These are phyloP conservation scores for Paramecium biaurelia DNA, from an alignment of 73 alveolate species.

Conservation along the genomic window DNA sequence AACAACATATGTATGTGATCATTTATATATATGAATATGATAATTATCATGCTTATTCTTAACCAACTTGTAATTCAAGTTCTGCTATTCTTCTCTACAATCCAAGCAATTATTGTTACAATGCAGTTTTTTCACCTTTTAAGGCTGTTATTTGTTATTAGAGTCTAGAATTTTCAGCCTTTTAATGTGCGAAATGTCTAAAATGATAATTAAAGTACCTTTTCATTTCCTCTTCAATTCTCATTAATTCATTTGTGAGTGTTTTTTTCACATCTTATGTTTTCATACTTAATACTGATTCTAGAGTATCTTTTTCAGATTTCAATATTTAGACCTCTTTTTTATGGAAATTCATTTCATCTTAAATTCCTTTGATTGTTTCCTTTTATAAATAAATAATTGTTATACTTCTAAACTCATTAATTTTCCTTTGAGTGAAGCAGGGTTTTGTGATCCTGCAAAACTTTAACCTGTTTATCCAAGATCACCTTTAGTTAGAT, in stretches of 20 bases:
- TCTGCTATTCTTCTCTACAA: conserved; percentile 89
- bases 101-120: conserved; percentile 78
- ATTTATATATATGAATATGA: conserved; percentile 17
- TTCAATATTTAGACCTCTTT: conserved; percentile 87
- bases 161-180: conserved; percentile 82
- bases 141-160: conserved; percentile 82
- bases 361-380: conserved; percentile 84
- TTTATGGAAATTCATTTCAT: conserved; percentile 94
- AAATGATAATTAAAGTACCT: conserved; percentile 31
- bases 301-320: conserved; percentile 94
- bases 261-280: conserved; percentile 90
- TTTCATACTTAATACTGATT: conserved; percentile 93
- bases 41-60: background rate
- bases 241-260: conserved; percentile 78
- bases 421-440: conserved; percentile 77
- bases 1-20: conserved; percentile 7
- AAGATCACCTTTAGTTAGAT: conserved; percentile 45
- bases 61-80: conserved; percentile 69
- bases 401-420: conserved; percentile 64
- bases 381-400: conserved; percentile 68
- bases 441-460: conserved; percentile 73
- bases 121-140: conserved; percentile 89
- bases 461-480: conserved; percentile 57
- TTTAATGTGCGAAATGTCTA: conserved; percentile 77
- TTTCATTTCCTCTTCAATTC: conserved; percentile 97